phyloP scores from a whole-genome alignment of 352 stramenopile species.

The Globisporangium nagaii region DNA sequence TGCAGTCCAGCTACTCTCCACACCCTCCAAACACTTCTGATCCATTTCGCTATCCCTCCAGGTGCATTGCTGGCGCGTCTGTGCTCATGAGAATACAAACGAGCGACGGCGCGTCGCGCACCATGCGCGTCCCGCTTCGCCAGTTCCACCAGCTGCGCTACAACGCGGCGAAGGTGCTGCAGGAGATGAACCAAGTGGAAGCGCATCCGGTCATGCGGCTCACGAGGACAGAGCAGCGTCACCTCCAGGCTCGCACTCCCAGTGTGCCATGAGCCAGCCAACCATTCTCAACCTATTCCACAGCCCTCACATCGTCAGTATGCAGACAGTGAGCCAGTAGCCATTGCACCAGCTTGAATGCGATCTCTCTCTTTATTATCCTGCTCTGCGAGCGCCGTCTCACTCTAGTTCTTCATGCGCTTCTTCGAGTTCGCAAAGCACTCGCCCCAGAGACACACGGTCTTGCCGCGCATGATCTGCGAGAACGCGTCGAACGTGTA shows the following conservation, averaged over 20 bases:
- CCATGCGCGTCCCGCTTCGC: conserved; percentile 39
- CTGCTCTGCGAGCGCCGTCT: too few species aligned
- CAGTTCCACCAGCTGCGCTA: conserved; percentile 82
- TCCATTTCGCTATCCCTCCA: too few species aligned
- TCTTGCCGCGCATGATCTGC: conserved; percentile 75
- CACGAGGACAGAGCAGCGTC: conserved; percentile 30
- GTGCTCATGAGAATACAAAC: conserved; percentile 54
- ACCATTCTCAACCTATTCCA: too few species aligned
- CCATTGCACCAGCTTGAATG: background rate
- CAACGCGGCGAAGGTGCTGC: conserved; percentile 60
- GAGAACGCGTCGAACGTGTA: conserved; percentile 79
- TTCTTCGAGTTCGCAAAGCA: conserved; percentile 83
- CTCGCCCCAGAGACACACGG: conserved; percentile 80
- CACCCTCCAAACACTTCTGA: too few species aligned
- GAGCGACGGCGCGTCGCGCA: conserved; percentile 33
- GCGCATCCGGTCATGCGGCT: conserved; percentile 76
- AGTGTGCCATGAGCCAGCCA: background rate
- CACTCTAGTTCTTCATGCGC: conserved; percentile 71
- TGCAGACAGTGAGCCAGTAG: too few species aligned
- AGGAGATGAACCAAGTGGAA: conserved; percentile 73
- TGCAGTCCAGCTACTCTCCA: too few species aligned
- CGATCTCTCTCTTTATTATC: conserved; percentile 1
- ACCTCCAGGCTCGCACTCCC: background rate
- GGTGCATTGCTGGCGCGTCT: conserved; percentile 6
- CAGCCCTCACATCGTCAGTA: too few species aligned